Evolutionary conservation across 139 green algal species (phyloP).

Genomic region (Micractinium sp.): DNA sequence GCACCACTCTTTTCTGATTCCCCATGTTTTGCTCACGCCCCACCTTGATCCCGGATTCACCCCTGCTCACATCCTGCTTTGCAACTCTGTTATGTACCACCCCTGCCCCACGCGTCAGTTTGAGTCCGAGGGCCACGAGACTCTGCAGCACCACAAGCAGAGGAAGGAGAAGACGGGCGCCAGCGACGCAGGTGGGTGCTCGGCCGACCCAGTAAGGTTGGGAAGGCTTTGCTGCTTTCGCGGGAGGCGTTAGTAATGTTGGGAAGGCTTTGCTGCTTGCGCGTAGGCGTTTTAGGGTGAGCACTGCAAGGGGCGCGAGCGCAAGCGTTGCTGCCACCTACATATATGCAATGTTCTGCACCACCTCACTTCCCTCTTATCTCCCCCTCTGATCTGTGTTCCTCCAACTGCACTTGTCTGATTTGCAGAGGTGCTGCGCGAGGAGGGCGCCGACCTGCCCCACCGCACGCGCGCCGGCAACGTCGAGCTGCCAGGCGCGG

Average conservation of each 20-base stretch:
- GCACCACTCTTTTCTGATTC: no score
- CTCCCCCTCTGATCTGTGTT: background rate
- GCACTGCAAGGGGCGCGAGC: no score
- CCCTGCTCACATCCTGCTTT: no score
- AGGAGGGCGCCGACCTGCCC: slow-evolving; percentile 34
- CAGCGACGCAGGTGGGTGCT: slow-evolving; percentile 5
- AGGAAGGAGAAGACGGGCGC: background rate
- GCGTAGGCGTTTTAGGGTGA: no score
- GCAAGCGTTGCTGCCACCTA: no score
- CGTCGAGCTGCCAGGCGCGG: slow-evolving; percentile 15
- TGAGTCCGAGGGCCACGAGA: slow-evolving; percentile 25
- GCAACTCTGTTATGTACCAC: background rate
- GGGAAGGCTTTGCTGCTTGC: background rate
- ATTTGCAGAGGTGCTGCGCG: slow-evolving; percentile 19
- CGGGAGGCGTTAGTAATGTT: no score
- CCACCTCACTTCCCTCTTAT: background rate
- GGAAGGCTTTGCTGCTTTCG: background rate
- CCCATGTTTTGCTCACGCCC: background rate
- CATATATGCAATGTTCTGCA: no score
- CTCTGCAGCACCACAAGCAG: background rate
- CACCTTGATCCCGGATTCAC: no score
- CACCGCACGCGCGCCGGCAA: slow-evolving; percentile 29
- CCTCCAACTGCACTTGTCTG: background rate
- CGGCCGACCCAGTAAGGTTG: background rate
- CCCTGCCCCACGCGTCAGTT: background rate